These are phyloP conservation scores for Trichoderma gamsii DNA, from an alignment of 495 filamentous ascomycete genomes.

Conservation along the genomic window DNA sequence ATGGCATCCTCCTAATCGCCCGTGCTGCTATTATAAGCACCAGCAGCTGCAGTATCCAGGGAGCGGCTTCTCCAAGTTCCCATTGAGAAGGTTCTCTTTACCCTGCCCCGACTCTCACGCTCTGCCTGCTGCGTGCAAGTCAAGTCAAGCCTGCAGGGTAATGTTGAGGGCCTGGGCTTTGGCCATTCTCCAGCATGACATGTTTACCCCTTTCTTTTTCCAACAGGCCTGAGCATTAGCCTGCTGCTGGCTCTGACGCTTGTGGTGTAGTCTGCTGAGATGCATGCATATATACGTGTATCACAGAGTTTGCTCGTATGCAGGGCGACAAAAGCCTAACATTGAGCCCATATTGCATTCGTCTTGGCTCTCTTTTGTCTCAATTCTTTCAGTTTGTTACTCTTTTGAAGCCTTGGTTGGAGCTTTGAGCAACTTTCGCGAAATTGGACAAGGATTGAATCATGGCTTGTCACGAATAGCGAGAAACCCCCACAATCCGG, in stretches of 20 bases:
- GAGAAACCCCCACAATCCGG: background rate
- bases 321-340: background rate
- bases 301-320: background rate
- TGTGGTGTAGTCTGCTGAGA: background rate
- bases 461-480: background rate
- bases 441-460: background rate
- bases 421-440: background rate
- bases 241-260: background rate
- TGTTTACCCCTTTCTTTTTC: background rate
- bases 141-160: background rate
- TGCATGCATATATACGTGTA: background rate
- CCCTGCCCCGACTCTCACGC: background rate
- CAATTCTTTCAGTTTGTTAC: background rate
- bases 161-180: background rate
- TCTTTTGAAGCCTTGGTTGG: background rate
- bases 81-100: constrained; percentile 1
- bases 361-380: background rate
- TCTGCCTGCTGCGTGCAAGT: background rate
- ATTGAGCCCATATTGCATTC: background rate
- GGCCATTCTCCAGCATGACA: background rate
- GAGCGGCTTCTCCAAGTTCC: background rate
- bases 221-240: background rate
- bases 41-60: background rate
- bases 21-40: background rate
- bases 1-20: too few relatives aligned